These are phyloP conservation scores for Cadophora luteo-olivacea DNA, from an alignment of 2,329 filamentous ascomycete genomes.

Conservation along the genomic window DNA sequence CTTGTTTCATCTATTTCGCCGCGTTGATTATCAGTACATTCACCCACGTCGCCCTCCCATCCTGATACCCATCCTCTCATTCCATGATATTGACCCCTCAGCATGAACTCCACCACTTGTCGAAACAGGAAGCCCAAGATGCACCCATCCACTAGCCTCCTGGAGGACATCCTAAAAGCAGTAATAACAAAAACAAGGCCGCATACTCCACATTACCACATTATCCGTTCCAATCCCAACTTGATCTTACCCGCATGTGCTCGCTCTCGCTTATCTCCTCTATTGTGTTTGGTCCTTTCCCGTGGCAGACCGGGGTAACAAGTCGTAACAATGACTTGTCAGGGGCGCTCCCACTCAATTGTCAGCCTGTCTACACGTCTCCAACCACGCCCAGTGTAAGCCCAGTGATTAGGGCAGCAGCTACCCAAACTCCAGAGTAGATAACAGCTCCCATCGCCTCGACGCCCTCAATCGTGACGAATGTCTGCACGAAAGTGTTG, in stretches of 20 bases:
- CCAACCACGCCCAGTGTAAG: conserved; percentile 58
- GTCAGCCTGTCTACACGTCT: conserved; percentile 48
- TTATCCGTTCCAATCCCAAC: conserved; percentile 4
- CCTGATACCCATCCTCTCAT: neutral
- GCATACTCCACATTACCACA: conserved; percentile 17
- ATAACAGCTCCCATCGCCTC: conserved; percentile 71
- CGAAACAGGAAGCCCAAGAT: conserved; percentile 15
- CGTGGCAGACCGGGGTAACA: neutral
- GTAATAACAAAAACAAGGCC: conserved; percentile 9
- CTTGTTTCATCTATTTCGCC: neutral
- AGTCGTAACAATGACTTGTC: neutral
- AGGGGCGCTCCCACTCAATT: neutral
- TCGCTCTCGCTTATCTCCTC: neutral
- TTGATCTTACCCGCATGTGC: conserved; percentile 7
- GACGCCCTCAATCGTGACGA: conserved; percentile 71
- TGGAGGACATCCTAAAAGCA: conserved; percentile 8
- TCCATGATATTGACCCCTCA: neutral
- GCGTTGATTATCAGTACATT: conserved; percentile 4
- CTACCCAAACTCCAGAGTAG: conserved; percentile 79
- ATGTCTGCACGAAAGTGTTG: conserved; percentile 69
- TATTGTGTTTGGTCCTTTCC: neutral
- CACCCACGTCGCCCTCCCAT: neutral
- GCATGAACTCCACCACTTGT: conserved; percentile 17
- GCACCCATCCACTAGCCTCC: neutral
- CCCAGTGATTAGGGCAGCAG: conserved; percentile 66